Percentiles rank a stretch among this genome's conserved stretches.
Evolutionary conservation across 176 grass and related monocot species (phyloP).

Genomic region (Microstegium vimineum): DNA sequence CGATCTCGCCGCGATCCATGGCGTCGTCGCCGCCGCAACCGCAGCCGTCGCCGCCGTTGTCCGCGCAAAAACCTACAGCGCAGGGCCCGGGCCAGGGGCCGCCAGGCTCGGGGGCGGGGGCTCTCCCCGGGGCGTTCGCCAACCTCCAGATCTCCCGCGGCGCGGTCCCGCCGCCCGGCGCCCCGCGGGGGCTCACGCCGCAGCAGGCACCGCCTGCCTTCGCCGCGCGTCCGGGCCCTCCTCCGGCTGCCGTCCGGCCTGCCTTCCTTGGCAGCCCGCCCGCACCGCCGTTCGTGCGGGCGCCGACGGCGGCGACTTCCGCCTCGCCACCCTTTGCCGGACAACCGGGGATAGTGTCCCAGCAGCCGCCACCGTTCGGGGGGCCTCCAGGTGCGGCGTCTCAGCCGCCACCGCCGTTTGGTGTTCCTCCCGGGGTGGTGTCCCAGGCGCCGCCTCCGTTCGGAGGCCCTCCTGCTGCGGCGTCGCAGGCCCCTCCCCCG

Average conservation of each 20-base stretch:
- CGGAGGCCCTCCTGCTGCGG: not conserved
- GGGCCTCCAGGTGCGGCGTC: slow-evolving; percentile 10
- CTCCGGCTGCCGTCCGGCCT: not conserved
- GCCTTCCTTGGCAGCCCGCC: not conserved
- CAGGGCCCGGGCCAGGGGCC: not conserved
- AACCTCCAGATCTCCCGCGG: slow-evolving; percentile 62
- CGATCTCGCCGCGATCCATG: slow-evolving; percentile 23
- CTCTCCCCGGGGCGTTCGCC: slow-evolving; percentile 33
- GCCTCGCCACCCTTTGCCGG: slow-evolving; percentile 3
- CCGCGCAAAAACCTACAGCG: slow-evolving; percentile 6
- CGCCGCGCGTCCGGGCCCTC: slow-evolving; percentile 13
- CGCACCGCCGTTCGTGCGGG: not conserved
- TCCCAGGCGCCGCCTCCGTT: not conserved
- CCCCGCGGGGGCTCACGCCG: slow-evolving; percentile 13
- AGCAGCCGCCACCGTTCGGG: slow-evolving; percentile 1
- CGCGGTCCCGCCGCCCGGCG: not conserved
- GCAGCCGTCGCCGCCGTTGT: slow-evolving; percentile 10
- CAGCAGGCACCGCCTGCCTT: slow-evolving; percentile 29
- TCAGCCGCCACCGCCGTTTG: not conserved
- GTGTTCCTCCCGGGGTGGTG: not conserved
- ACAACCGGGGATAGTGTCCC: not conserved
- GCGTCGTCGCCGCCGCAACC: not conserved
- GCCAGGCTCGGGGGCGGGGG: slow-evolving; percentile 13
- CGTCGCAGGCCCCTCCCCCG: slow-evolving; percentile 15
- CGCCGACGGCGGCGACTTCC: not conserved